Percentiles rank a stretch among this genome's conserved stretches.
phyloP scores from a whole-genome alignment of 2,329 filamentous ascomycete genomes.

The Teratosphaeria gauchensis region DNA sequence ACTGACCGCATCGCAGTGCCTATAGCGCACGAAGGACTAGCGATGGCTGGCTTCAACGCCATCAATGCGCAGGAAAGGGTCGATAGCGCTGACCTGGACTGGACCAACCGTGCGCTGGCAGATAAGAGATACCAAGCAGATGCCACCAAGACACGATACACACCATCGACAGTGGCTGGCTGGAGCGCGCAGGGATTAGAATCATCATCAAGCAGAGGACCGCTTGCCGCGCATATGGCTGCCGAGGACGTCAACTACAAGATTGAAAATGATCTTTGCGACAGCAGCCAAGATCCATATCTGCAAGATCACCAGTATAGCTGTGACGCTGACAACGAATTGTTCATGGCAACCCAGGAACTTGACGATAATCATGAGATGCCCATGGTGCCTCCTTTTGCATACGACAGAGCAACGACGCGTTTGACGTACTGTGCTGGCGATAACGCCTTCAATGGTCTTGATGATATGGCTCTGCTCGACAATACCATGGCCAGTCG shows the following conservation, averaged over 20 bases:
- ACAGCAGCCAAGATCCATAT: neutral
- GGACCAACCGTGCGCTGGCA: neutral
- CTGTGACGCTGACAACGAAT: neutral
- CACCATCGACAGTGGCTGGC: neutral
- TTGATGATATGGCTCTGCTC: neutral
- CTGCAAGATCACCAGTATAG: neutral
- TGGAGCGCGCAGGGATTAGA: neutral
- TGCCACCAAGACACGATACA: neutral
- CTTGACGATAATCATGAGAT: neutral
- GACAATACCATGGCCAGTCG: neutral
- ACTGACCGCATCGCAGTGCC: neutral
- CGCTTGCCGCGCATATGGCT: neutral
- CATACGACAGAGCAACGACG: neutral
- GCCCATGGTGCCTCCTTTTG: neutral
- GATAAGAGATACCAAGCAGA: neutral
- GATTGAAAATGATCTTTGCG: neutral
- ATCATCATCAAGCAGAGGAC: neutral
- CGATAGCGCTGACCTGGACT: neutral
- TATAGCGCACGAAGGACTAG: neutral
- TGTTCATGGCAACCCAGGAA: neutral
- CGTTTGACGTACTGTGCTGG: neutral
- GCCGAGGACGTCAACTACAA: neutral
- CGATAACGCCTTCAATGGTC: neutral
- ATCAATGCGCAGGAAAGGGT: neutral
- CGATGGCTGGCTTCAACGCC: neutral